These are phyloP conservation scores for Cudoniella acicularis DNA, from an alignment of 495 filamentous ascomycete genomes.

Conservation along the genomic window DNA sequence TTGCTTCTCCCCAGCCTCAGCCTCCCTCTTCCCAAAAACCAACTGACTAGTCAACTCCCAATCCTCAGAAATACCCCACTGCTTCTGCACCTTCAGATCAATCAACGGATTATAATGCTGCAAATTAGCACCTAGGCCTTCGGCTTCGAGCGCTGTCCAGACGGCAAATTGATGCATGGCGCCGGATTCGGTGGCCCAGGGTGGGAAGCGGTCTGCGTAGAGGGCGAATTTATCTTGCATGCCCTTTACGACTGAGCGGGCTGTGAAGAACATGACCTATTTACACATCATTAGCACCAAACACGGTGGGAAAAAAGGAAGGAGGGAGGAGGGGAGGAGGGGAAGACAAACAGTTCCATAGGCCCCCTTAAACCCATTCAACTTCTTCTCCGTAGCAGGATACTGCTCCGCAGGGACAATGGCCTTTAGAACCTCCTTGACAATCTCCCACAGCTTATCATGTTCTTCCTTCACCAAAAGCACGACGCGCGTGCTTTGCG, in stretches of 20 bases:
- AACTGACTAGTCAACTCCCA: constrained; percentile 62
- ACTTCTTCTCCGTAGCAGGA: constrained; percentile 40
- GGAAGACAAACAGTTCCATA: constrained; percentile 57
- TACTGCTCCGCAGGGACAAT: constrained; percentile 54
- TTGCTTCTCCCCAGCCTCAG: constrained; percentile 50
- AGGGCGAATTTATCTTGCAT: constrained; percentile 50
- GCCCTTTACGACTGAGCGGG: constrained; percentile 43
- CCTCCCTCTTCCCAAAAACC: constrained; percentile 56
- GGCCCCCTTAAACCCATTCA: constrained; percentile 49
- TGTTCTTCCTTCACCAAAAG: constrained; percentile 61
- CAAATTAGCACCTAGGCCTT: constrained; percentile 69
- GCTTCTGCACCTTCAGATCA: constrained; percentile 49
- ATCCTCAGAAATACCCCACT: constrained; percentile 54
- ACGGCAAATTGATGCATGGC: constrained; percentile 66
- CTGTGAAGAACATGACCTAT: constrained; percentile 64
- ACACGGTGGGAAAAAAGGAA: background rate
- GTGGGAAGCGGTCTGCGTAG: constrained; percentile 60
- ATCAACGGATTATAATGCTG: constrained; percentile 74
- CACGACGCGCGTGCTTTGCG: constrained; percentile 57
- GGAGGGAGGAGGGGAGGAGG: background rate
- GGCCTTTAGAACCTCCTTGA: constrained; percentile 47
- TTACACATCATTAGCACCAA: constrained; percentile 1
- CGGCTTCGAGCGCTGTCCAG: constrained; percentile 65
- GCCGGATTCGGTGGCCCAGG: constrained; percentile 56
- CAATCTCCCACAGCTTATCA: constrained; percentile 61